Evolutionary conservation across 371 early-diverging fungal genomes (phyloP).

Genomic region (Nematocida minor): DNA sequence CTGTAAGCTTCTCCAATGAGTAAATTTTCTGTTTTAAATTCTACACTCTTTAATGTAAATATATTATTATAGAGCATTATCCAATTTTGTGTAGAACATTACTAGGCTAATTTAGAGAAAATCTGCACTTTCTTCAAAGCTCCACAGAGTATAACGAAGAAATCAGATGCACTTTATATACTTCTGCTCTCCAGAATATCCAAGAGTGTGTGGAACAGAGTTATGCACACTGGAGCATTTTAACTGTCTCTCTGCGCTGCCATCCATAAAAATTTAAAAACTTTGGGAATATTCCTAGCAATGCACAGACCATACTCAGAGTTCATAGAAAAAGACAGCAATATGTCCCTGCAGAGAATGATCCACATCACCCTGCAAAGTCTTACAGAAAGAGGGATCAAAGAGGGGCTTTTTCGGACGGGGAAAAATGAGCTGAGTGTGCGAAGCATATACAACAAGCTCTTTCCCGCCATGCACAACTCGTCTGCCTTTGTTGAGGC

Average conservation of each 20-base stretch:
- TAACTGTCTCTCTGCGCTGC: no score
- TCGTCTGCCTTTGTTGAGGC: conserved; percentile 21
- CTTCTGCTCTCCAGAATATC: no score
- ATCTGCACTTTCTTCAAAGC: no score
- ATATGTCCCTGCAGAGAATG: conserved; percentile 44
- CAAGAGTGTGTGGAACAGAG: no score
- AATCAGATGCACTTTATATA: no score
- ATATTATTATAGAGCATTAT: no score
- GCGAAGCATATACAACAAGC: conserved; percentile 29
- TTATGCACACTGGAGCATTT: no score
- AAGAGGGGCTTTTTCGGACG: conserved; percentile 17
- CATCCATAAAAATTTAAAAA: conserved; percentile 12
- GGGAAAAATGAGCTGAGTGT: conserved; percentile 8
- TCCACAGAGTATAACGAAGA: no score
- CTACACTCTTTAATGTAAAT: no score
- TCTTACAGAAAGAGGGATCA: conserved; percentile 25
- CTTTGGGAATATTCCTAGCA: conserved; percentile 24
- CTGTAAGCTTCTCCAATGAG: not conserved
- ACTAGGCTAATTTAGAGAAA: no score
- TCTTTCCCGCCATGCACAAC: conserved; percentile 8
- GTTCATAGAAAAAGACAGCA: conserved; percentile 48
- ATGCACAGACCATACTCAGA: conserved; percentile 39
- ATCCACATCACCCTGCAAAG: conserved; percentile 19
- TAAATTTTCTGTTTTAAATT: no score
- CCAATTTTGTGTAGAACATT: no score